A percentile compares a stretch with the other conserved stretches of the same genome.
Conservation (phyloP, 2,329 filamentous ascomycete species). For the Aspergillus sp. region DNA sequence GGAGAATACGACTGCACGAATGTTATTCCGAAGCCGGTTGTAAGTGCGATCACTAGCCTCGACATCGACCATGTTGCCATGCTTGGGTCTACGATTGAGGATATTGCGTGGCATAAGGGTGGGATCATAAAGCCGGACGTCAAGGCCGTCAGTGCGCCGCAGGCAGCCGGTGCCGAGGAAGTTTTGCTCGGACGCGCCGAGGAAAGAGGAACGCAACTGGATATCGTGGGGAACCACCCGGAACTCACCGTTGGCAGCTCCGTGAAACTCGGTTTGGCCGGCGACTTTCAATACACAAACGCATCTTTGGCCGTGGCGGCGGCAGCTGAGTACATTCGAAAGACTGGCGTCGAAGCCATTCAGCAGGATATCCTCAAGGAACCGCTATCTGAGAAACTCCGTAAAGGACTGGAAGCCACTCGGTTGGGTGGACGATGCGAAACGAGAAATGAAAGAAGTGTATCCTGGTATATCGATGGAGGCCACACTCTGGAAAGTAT, state of each 20-base stretch:
- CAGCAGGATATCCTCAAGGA: constrained; percentile 29
- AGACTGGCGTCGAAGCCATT: constrained; percentile 24
- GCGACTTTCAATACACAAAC: constrained; percentile 55
- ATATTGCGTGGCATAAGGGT: constrained; percentile 88
- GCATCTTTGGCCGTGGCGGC: constrained; percentile 51
- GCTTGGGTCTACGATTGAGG: constrained; percentile 66
- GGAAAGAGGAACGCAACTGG: constrained; percentile 40
- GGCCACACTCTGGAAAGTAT: constrained; percentile 83
- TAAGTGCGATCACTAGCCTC: constrained; percentile 66
- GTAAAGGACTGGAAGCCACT: constrained; percentile 56
- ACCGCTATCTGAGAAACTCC: constrained; percentile 52
- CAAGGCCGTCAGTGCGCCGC: constrained; percentile 54
- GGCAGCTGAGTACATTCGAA: constrained; percentile 32
- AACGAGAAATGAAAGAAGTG: constrained; percentile 45
- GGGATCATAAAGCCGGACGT: constrained; percentile 68
- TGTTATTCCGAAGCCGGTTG: constrained; percentile 60
- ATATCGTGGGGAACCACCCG: constrained; percentile 42
- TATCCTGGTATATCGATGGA: constrained; percentile 76
- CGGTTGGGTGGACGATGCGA: constrained; percentile 71
- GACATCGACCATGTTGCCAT: constrained; percentile 79
- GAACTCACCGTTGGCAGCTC: constrained; percentile 31
- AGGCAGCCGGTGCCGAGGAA: constrained; percentile 44
- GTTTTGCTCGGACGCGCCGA: constrained; percentile 49
- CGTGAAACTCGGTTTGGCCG: constrained; percentile 50
- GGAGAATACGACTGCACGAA: constrained; percentile 93